A percentile compares a stretch with the other conserved stretches of the same genome.
phyloP scores from a whole-genome alignment of 2,329 filamentous ascomycete species.

The Thelonectria blattea region DNA sequence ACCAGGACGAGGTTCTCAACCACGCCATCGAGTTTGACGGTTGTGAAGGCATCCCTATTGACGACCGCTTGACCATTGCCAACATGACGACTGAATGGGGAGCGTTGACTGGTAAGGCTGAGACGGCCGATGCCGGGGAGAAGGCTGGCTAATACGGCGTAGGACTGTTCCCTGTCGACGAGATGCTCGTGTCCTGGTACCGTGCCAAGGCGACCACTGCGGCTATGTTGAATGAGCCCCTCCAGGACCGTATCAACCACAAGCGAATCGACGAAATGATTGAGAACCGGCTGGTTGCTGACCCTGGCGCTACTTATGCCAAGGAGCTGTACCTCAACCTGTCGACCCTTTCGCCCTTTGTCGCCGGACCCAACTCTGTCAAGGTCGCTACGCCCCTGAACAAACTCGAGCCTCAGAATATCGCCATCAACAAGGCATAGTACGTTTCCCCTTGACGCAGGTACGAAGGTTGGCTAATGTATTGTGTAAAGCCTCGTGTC shows the following conservation, averaged over 20 bases:
- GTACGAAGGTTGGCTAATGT: too few relatives aligned
- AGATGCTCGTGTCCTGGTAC: slow-evolving; percentile 73
- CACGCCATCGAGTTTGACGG: slow-evolving; percentile 89
- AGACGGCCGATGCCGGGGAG: not conserved
- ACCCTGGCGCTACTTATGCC: slow-evolving; percentile 79
- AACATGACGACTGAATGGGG: slow-evolving; percentile 90
- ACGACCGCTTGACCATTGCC: slow-evolving; percentile 73
- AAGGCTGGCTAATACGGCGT: slow-evolving; percentile 1
- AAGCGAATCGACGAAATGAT: slow-evolving; percentile 75
- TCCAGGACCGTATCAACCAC: slow-evolving; percentile 71
- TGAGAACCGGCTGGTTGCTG: slow-evolving; percentile 69
- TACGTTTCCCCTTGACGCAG: too few relatives aligned
- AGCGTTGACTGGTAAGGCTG: slow-evolving; percentile 55
- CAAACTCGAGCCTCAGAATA: slow-evolving; percentile 75
- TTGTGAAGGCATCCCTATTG: slow-evolving; percentile 73
- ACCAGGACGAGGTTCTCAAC: slow-evolving; percentile 87
- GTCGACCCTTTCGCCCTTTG: slow-evolving; percentile 81
- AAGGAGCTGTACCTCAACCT: slow-evolving; percentile 85
- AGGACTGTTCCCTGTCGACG: slow-evolving; percentile 77
- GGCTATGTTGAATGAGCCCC: slow-evolving; percentile 62
- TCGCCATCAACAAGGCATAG: slow-evolving; percentile 83
- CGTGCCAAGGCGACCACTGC: slow-evolving; percentile 76
- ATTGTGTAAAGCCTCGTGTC: slow-evolving; percentile 63
- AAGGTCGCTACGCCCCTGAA: slow-evolving; percentile 82
- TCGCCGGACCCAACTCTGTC: slow-evolving; percentile 89